Base-by-base conservation (phyloP, 2,329 filamentous ascomycete species). In the Phaeosphaeriaceae sp. region DNA sequence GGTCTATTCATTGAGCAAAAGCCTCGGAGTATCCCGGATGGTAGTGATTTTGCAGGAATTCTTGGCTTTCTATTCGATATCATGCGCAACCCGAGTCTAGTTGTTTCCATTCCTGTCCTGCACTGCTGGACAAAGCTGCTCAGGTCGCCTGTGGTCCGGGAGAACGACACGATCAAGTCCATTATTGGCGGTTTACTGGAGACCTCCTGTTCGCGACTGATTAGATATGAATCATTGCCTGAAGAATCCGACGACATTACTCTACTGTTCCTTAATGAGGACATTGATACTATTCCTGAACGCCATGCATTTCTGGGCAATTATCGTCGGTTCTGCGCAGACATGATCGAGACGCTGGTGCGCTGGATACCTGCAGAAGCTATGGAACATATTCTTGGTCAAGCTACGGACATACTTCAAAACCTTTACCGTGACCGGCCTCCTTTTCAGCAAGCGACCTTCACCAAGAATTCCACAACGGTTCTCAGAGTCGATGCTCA, bases 231-330 rank as follows among this genome's bases (percentile, higher is more conserved):
- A 72, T 87, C 83, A 55, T 77, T 97, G 2, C 90, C 92, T 0
- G 87, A 93, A 56, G 89, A 96, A 55, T 88, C 87, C 0, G 84
- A 90, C 38, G 87, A 97, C 61, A 82, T 89, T 2, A 92, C 89
- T 0, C 83, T 92, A 50, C 78, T 90, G 9, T 94, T 96, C 59
- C 80, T 99, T 1, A 81, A 92, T 64, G 92, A 97, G 66, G 94
- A 99, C 68, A 95, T 96, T 47, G 94, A 99, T 66, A 97, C 93
- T 0, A 80, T 93, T 16, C 94, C 94, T 0, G 94, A 99, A 70
- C 84, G 92, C 18, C 94, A 99, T 74, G 91, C 92, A 1, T 99
- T 99, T 70, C 81, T 97, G 9, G 92, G 93, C 3, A 97, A 99
- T 67, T 99, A 99, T 72, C 83, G 94, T 32, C 84, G 94, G 50